A percentile compares a stretch with the other conserved stretches of the same genome.
phyloP scores from a whole-genome alignment of 2,329 filamentous ascomycete species.

The Fusarium sp. region DNA sequence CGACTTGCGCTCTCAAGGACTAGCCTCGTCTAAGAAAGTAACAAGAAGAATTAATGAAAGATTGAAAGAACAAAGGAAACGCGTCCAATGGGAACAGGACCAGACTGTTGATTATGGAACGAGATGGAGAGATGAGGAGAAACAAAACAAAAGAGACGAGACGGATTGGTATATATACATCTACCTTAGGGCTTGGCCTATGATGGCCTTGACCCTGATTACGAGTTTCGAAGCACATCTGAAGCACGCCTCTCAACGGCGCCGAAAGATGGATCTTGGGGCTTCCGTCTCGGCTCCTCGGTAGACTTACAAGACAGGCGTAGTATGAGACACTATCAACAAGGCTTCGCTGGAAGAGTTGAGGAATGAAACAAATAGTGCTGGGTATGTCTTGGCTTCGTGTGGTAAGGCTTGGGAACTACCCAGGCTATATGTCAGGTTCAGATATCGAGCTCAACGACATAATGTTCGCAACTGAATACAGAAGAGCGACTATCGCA shows the following conservation, averaged over 20 bases:
- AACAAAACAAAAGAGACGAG: conserved; percentile 38
- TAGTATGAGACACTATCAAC: conserved; percentile 29
- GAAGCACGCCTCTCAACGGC: conserved; percentile 34
- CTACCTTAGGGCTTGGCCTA: not conserved
- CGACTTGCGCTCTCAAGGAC: conserved; percentile 48
- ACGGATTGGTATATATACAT: conserved; percentile 49
- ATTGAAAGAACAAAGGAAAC: conserved; percentile 44
- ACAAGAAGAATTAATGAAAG: conserved; percentile 33
- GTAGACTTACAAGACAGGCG: conserved; percentile 20
- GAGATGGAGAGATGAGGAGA: conserved; percentile 29
- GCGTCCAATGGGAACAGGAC: conserved; percentile 33
- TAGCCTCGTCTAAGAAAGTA: conserved; percentile 43
- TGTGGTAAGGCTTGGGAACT: conserved; percentile 11
- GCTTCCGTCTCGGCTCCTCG: conserved; percentile 37
- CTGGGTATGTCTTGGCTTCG: conserved; percentile 18
- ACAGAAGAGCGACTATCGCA: not conserved
- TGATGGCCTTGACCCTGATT: conserved; percentile 5
- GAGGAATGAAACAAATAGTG: conserved; percentile 30
- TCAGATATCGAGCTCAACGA: not conserved
- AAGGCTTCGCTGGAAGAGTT: conserved; percentile 16
- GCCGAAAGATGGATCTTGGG: conserved; percentile 33
- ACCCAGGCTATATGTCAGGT: conserved; percentile 20
- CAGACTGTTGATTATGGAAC: conserved; percentile 42
- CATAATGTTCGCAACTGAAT: not conserved
- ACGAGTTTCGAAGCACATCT: conserved; percentile 40